Evolutionary conservation across 805 yeast species (phyloP), one percentile per base, ranked within the genome.

Genomic region (Ogataea parapolymorpha): DNA sequence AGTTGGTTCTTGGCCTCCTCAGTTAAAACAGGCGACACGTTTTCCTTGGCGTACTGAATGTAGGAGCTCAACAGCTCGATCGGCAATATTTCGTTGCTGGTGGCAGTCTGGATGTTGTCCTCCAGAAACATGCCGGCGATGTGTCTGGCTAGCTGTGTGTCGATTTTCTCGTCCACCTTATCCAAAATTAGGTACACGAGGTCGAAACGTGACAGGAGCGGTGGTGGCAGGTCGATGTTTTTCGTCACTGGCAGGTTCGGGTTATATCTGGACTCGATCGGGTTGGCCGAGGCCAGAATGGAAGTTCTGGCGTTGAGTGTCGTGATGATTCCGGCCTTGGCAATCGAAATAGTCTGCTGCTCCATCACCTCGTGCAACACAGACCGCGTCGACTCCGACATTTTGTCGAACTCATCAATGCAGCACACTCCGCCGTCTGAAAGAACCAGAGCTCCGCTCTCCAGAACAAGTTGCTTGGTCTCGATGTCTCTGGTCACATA

Each of bases 371-470:
- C 99, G 62, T 93, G 99, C 39, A 93, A 70, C 9, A 93, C 98
- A 7, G 96, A 88, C 56, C 98, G 72, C 0, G 98, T 91, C 2
- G 95, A 68, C 53, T 93, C 98, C 40, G 84, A 77, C 99, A 93
- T 93, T 66, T 93, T 93, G 67, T 93, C 99, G 59, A 91, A 93
- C 71, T 93, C 99, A 70, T 93, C 99, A 61, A 93, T 93, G 67
- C 99, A 93, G 69, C 99, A 93, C 31, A 93, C 82, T 73, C 99
- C 99, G 44, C 98, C 98, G 65, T 93, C 99, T 8, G 96, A 87
- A 32, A 93, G 71, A 11, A 93, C 98, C 49, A 93, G 72, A 0
- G 99, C 99, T 62, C 99, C 99, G 55, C 89, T 78, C 61, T 93
- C 99, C 39, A 93, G 72, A 3, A 93, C 99, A 36, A 91, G 67